Evolutionary conservation across 441 rosid species (phyloP).

Genomic region (Codiaeum variegatum): DNA sequence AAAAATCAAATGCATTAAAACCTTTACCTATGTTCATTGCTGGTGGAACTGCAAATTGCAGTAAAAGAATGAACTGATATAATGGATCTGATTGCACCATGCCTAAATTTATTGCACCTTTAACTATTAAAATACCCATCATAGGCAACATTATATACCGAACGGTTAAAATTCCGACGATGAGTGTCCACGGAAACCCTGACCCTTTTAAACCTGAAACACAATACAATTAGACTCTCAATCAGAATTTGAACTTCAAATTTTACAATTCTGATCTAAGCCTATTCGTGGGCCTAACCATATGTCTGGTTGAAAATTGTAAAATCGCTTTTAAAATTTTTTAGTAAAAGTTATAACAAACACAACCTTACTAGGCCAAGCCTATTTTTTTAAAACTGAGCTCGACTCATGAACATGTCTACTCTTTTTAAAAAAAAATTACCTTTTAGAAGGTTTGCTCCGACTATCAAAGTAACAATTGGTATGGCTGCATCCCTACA

Average conservation of each 20-base stretch:
- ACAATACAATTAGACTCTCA: neutral
- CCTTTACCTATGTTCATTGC: conserved; percentile 42
- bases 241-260: too few relatives aligned
- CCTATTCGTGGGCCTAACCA: too few relatives aligned
- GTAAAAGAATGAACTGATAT: conserved; percentile 37
- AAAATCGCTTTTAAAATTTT: too few relatives aligned
- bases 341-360: too few relatives aligned
- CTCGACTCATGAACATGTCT: too few relatives aligned
- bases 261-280: too few relatives aligned
- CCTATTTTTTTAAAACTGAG: too few relatives aligned
- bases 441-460: conserved; percentile 42
- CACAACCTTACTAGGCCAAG: too few relatives aligned
- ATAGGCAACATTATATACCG: conserved; percentile 27
- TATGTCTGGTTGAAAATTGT: too few relatives aligned
- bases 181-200: neutral
- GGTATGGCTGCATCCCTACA: conserved; percentile 37
- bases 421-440: too few relatives aligned
- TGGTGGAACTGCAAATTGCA: conserved; percentile 46
- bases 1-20: too few relatives aligned
- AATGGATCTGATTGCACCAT: conserved; percentile 30
- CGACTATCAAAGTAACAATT: conserved; percentile 29
- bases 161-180: conserved; percentile 25
- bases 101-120: conserved; percentile 29
- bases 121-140: conserved; percentile 28
- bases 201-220: conserved; percentile 32